Base-by-base conservation (phyloP, 192 early-diverging fungal species). In the Paraglomus brasilianum region DNA sequence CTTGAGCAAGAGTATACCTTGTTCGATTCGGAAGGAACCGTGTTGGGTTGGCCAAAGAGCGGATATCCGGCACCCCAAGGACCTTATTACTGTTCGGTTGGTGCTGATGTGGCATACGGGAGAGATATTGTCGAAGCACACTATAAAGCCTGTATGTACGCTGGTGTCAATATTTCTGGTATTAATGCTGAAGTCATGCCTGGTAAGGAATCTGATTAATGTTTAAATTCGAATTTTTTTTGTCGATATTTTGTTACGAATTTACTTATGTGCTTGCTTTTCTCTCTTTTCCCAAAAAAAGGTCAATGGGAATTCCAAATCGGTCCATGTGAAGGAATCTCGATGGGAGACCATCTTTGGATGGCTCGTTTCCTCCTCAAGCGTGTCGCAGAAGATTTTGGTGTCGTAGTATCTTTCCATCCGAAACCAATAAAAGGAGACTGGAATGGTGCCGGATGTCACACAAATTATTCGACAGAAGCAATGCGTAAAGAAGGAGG, bases 371-470 rank as follows among this genome's bases (percentile, higher is more conserved):
- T 75, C 52, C 11, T 85, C 30, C 57, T 85, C 19, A 62, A 82
- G 19, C 82, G 83, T 51, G 83, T 85, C 10, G 73, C 83, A 15
- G 83, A 85, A 78, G 83, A 85, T 78, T 85, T 85, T 74, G 80
- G 78, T 56, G 67, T 84, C 46, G 70, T 74, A 2, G 83, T 84
- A 22, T 80, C 80, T 5, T 80, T 84, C 48, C 80, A 83, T 75
- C 83, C 83, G 42, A 84, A 84, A 74, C 83, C 83, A 70, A 79
- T 84, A 52, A 79, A 79, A 44, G 83, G 83, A 63, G 83, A 84
- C 46, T 84, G 83, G 83, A 84, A 84, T 17, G 83, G 83, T 56
- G 82, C 83, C n/a, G 83, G 83, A 56, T 81, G 82, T 60, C 82
- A 84, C 24, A 85, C 83, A 5, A 84, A 84, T 69, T 79, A 73